Base-by-base conservation (phyloP, 139 green algal species). In the Chlorella sp. region DNA sequence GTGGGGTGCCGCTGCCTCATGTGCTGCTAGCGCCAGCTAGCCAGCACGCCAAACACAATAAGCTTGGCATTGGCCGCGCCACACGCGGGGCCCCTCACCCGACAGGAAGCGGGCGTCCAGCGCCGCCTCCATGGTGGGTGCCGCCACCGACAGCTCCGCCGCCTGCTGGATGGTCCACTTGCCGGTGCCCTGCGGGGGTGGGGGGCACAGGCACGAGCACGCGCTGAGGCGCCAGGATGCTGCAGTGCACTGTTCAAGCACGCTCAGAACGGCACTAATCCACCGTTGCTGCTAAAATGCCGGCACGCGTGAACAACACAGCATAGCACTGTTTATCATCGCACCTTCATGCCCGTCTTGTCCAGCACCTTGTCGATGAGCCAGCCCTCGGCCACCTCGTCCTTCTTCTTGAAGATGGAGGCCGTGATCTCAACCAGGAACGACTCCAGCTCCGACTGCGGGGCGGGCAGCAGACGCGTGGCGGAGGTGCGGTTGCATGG, bases 81-180 rank as follows among this genome's bases (percentile, higher is more conserved):
- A 7, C 30, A 70, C 26, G 28, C 30, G 24, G 44, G 32, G 3
- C 3, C 16, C 13, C 72, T 17, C 74, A 83, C 77, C 97, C 48
- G 86, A 94, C 83, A 98, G 90, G 92, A 98, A 98, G 67, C 95
- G 91, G 9, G 88, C 95, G 74, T 99, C 97, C 56, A 99, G 92
- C 0, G 97, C 95, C 1, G 97, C 92, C 38, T 94, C 94, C 87
- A 99, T 99, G 81, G 96, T 99, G 84, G 97, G 97, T 0, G 94
- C 94, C 44, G 97, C 95, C 38, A 98, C 92, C 9, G 90, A 89
- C 67, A 99, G 93, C 90, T 99, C 97, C 0, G 97, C 97, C 0
- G 97, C 97, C 87, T 99, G 95, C 94, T 99, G 97, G 73, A 99
- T 96, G 4, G 97, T 99, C 97, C 97, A 99, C 90, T 99, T 99